Evolutionary conservation across 1,284 basidiomycete genomes (phyloP), one percentile per base, ranked within the genome.

Genomic region (Serendipita sp.): DNA sequence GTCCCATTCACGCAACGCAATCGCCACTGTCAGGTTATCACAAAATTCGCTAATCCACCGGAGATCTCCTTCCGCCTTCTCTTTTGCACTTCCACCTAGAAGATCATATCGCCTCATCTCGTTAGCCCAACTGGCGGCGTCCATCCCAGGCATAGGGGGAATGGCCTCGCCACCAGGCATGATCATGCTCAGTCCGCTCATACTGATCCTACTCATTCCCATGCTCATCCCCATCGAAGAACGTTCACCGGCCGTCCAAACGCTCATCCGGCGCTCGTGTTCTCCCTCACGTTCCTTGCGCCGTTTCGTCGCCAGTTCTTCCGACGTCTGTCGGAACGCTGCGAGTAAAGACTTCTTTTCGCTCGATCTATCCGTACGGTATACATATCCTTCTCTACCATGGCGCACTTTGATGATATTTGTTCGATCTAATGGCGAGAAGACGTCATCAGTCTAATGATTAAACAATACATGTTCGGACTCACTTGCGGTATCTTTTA

Each of bases 371-470:
- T 94, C 88, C 1, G 91, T 91, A 41, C 93, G 83, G 72, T 93
- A 98, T 6, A 99, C 93, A 71, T 91, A 87, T 1, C 88, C 91
- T 74, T 98, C 95, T 73, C 95, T 95, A 5, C 88, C 87, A 62
- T 94, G 83, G 67, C 89, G 83, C 68, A 99, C 86, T 78, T 98
- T 98, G 80, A 99, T 88, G 0, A 96, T 94, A 70, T 98, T 96
- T 15, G 86, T 91, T 76, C 98, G 85, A 61, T 84, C 94, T 93
- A 66, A 3, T 13, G 10, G 22, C 29, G 2, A 3, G 29, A 5
- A 8, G 64, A 29, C 41, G 26, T 65, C 29, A 66, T 65, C 41
- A 32, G 22, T 50, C 38, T 47, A 55, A 6, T 6, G 50, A 63
- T 3, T 41, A 15, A 1, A 47, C n/a, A 8, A 2, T 61, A 55